phyloP scores from a whole-genome alignment of 495 filamentous ascomycete species.

The Aspergillus panamensis region DNA sequence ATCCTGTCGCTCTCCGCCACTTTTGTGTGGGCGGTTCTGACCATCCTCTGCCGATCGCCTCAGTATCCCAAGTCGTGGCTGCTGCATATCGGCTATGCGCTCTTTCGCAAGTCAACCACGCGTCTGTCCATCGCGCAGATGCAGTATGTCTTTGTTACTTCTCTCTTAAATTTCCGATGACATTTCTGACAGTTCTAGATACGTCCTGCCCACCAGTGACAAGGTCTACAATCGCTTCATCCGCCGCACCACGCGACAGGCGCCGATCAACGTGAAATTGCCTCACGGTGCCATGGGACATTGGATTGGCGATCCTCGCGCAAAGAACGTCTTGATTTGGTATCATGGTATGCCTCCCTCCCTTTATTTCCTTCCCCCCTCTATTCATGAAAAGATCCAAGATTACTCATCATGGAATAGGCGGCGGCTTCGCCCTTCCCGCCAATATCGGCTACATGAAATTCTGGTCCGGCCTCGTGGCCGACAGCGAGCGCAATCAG shows the following conservation, averaged over 20 bases:
- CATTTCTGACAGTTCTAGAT: slow-evolving; percentile 14
- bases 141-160: slow-evolving; percentile 25
- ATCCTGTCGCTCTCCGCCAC: slow-evolving; percentile 28
- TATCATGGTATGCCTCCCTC: slow-evolving; percentile 48
- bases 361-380: not conserved
- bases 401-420: slow-evolving; percentile 24
- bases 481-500: slow-evolving; percentile 28
- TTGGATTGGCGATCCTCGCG: slow-evolving; percentile 55
- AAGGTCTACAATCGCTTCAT: slow-evolving; percentile 46
- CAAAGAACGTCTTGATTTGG: slow-evolving; percentile 55
- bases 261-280: slow-evolving; percentile 47
- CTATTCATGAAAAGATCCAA: not conserved
- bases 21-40: slow-evolving; percentile 32
- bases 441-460: slow-evolving; percentile 48
- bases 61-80: slow-evolving; percentile 33
- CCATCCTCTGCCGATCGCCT: slow-evolving; percentile 33
- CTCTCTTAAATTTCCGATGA: not conserved
- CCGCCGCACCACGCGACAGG: slow-evolving; percentile 39
- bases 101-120: slow-evolving; percentile 34
- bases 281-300: slow-evolving; percentile 52
- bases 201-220: slow-evolving; percentile 39
- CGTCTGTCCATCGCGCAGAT: slow-evolving; percentile 32
- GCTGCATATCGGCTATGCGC: slow-evolving; percentile 40
- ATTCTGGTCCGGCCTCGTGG: slow-evolving; percentile 48
- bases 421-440: slow-evolving; percentile 59